These are phyloP conservation scores for Parasarocladium wereldwijsianum DNA, from an alignment of 2,329 filamentous ascomycete species.

Conservation along the genomic window DNA sequence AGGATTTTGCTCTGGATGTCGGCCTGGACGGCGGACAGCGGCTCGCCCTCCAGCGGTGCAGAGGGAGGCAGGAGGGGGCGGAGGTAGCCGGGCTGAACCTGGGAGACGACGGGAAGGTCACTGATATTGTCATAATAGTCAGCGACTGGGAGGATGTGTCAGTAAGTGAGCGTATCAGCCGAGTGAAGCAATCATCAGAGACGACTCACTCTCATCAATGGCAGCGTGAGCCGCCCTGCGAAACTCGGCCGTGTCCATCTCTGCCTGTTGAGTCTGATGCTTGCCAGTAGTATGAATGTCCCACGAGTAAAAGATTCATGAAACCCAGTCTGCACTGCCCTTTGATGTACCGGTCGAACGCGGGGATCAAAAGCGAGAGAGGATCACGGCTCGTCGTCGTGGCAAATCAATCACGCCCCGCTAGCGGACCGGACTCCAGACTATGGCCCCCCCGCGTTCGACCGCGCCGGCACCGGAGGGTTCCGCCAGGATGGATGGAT, in stretches of 20 bases:
- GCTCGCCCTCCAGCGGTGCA: slow-evolving; percentile 51
- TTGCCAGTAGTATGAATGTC: too few species aligned
- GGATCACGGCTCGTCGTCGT: too few species aligned
- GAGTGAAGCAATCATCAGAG: slow-evolving; percentile 5
- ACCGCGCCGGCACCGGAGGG: too few species aligned
- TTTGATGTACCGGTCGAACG: too few species aligned
- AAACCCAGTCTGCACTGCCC: too few species aligned
- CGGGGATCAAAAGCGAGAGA: too few species aligned
- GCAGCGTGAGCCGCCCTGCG: slow-evolving; percentile 60
- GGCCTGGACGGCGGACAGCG: slow-evolving; percentile 65
- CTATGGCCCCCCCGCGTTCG: too few species aligned
- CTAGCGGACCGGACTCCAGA: too few species aligned
- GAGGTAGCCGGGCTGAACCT: slow-evolving; percentile 74
- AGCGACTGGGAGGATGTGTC: slow-evolving; percentile 47
- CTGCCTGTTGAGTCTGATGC: too few species aligned
- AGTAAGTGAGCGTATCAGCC: slow-evolving; percentile 4
- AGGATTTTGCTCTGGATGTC: slow-evolving; percentile 81
- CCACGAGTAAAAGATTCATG: too few species aligned
- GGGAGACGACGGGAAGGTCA: slow-evolving; percentile 57
- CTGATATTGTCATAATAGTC: slow-evolving; percentile 68
- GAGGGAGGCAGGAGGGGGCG: slow-evolving; percentile 57
- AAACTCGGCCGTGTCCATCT: slow-evolving; percentile 71
- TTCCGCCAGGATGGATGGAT: too few species aligned
- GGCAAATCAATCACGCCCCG: too few species aligned
- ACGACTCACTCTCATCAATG: slow-evolving; percentile 63